Conservation (phyloP, 768 basidiomycete genomes). For the Termitomyces sp. region DNA sequence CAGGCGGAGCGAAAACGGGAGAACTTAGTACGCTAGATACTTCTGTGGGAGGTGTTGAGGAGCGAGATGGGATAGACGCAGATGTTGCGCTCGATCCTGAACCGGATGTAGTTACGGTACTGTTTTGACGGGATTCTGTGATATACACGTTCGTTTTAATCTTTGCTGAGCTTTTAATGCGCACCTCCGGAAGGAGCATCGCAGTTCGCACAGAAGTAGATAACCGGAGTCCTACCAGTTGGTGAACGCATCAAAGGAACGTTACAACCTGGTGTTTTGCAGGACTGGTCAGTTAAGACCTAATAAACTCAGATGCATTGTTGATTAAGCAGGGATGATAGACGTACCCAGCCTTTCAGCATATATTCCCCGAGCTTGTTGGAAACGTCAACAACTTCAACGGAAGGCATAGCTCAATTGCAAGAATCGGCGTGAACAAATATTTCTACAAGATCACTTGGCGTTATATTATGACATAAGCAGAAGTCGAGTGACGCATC, state of each 20-base stretch:
- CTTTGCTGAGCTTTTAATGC: neutral
- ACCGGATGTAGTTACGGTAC: slow-evolving; percentile 14
- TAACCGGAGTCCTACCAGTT: slow-evolving; percentile 33
- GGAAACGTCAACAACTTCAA: slow-evolving; percentile 45
- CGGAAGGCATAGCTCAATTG: slow-evolving; percentile 35
- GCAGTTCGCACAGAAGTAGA: slow-evolving; percentile 62
- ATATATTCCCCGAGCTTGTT: slow-evolving; percentile 61
- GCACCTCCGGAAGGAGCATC: slow-evolving; percentile 25
- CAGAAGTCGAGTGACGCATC: neutral
- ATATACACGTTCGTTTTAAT: neutral
- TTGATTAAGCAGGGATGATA: neutral
- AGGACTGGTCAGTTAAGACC: slow-evolving; percentile 63
- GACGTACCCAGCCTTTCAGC: slow-evolving; percentile 70
- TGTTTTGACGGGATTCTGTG: slow-evolving; percentile 9
- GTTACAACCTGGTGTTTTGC: slow-evolving; percentile 47
- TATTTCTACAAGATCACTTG: neutral
- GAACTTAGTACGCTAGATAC: slow-evolving; percentile 56
- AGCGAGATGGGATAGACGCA: slow-evolving; percentile 47
- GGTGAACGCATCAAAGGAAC: slow-evolving; percentile 78
- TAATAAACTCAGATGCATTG: slow-evolving; percentile 17
- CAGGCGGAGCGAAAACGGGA: slow-evolving; percentile 56
- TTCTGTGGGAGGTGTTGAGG: slow-evolving; percentile 78
- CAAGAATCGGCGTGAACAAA: neutral
- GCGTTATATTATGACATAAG: neutral
- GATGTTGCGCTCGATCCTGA: slow-evolving; percentile 38